phyloP scores from a whole-genome alignment of 1,284 basidiomycete genomes.

The Fomitopsis betulina region DNA sequence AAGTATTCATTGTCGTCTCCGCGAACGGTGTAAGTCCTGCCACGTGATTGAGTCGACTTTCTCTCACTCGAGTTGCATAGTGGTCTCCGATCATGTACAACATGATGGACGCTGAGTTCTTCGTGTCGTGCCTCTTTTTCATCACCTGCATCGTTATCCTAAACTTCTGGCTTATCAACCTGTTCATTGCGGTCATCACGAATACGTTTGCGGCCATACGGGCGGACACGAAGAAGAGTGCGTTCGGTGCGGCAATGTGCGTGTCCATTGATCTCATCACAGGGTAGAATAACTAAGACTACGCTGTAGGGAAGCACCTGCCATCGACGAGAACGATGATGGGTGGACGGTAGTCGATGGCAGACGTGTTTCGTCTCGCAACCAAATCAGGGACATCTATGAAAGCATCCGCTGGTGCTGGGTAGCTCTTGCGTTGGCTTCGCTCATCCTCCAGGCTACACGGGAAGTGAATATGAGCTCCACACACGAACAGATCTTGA shows the following conservation, averaged over 20 bases:
- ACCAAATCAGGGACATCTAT: conserved; percentile 51
- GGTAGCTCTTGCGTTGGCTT: conserved; percentile 72
- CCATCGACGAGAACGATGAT: conserved; percentile 52
- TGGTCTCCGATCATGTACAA: conserved; percentile 85
- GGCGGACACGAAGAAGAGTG: conserved; percentile 86
- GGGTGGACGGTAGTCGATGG: conserved; percentile 49
- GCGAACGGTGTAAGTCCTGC: conserved; percentile 59
- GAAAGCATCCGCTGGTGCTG: conserved; percentile 69
- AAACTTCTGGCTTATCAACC: conserved; percentile 93
- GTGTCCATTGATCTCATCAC: conserved; percentile 12
- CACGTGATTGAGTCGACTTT: neutral
- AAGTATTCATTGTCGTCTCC: conserved; percentile 84
- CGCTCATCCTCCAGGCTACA: conserved; percentile 78
- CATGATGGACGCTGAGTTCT: conserved; percentile 92
- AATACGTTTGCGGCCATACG: conserved; percentile 92
- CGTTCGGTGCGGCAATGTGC: conserved; percentile 82
- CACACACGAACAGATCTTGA: conserved; percentile 44
- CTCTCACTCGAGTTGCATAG: conserved; percentile 27
- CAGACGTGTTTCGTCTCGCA: conserved; percentile 38
- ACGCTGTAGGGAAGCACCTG: conserved; percentile 28
- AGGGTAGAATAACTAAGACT: neutral
- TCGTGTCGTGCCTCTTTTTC: conserved; percentile 85
- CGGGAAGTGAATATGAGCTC: conserved; percentile 53
- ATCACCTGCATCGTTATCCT: conserved; percentile 80
- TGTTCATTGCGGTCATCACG: conserved; percentile 96